Evolutionary conservation across 768 basidiomycete genomes (phyloP).

Genomic region (Tulasnella sp.): DNA sequence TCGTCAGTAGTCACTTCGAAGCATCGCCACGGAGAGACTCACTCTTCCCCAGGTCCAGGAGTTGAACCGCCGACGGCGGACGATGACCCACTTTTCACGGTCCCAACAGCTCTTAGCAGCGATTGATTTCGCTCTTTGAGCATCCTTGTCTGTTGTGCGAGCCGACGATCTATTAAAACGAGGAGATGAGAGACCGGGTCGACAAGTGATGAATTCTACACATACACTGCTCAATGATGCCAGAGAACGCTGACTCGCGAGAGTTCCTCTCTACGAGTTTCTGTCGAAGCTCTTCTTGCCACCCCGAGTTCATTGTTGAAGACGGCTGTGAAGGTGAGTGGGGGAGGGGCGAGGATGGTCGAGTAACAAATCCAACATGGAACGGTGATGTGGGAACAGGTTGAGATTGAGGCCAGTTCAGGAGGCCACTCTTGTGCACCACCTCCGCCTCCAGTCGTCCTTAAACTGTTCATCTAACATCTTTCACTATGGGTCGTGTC

Average conservation of each 20-base stretch:
- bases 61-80: slow-evolving; percentile 1
- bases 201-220: slow-evolving; percentile 10
- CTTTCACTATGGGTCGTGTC: slow-evolving; percentile 60
- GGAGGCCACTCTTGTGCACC: slow-evolving; percentile 5
- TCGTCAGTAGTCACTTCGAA: background rate
- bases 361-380: background rate
- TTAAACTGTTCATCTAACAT: background rate
- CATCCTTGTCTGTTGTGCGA: slow-evolving; percentile 84
- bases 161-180: slow-evolving; percentile 56
- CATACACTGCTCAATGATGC: slow-evolving; percentile 89
- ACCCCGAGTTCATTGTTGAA: slow-evolving; percentile 4
- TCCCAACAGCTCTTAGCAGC: slow-evolving; percentile 71
- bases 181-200: slow-evolving; percentile 16
- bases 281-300: slow-evolving; percentile 24
- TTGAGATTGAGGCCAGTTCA: slow-evolving; percentile 8
- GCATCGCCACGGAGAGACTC: slow-evolving; percentile 23
- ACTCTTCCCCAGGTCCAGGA: slow-evolving; percentile 52
- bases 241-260: slow-evolving; percentile 66
- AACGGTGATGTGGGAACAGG: slow-evolving; percentile 18
- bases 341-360: slow-evolving; percentile 14
- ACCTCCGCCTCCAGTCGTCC: background rate
- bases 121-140: slow-evolving; percentile 88
- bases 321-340: background rate
- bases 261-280: slow-evolving; percentile 77
- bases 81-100: slow-evolving; percentile 39